Conservation (phyloP, 345 rosid species). For the Rhodamnia argentea region DNA sequence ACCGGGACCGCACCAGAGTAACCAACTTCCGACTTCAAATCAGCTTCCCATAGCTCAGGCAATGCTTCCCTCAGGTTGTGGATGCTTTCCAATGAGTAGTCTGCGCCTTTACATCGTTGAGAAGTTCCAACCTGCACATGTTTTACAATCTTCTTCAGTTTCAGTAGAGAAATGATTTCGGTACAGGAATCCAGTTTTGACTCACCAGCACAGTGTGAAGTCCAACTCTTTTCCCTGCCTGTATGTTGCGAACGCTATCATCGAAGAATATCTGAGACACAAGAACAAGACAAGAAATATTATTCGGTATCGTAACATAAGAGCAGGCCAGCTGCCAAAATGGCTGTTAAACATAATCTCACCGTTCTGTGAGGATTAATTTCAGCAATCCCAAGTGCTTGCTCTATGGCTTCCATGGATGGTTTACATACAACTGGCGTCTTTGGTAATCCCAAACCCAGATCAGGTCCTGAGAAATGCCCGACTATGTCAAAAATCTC, state of each 20-base stretch:
- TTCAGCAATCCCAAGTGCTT: constrained; percentile 51
- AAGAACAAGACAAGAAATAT: not conserved
- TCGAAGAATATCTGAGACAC: constrained; percentile 69
- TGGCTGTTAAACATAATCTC: not conserved
- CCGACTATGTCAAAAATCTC: constrained; percentile 19
- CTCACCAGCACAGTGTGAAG: constrained; percentile 77
- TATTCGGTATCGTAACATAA: not conserved
- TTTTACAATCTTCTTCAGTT: not conserved
- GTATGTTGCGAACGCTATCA: constrained; percentile 70
- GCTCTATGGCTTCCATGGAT: constrained; percentile 45
- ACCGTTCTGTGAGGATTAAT: constrained; percentile 73
- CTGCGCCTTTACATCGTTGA: constrained; percentile 52
- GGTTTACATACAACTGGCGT: constrained; percentile 79
- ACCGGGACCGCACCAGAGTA: constrained; percentile 33
- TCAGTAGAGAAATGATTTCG: not conserved
- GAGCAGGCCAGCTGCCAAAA: not conserved
- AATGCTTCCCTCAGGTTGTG: constrained; percentile 75
- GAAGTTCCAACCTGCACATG: constrained; percentile 59
- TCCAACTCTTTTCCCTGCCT: constrained; percentile 53
- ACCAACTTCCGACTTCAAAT: constrained; percentile 25
- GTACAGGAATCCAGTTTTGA: not conserved
- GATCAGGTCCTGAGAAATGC: constrained; percentile 11
- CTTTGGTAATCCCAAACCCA: constrained; percentile 23
- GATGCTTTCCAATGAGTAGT: constrained; percentile 69
- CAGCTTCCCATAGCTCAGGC: constrained; percentile 60